phyloP scores from a whole-genome alignment of 2,329 filamentous ascomycete species.

The Colletotrichum somersetense region DNA sequence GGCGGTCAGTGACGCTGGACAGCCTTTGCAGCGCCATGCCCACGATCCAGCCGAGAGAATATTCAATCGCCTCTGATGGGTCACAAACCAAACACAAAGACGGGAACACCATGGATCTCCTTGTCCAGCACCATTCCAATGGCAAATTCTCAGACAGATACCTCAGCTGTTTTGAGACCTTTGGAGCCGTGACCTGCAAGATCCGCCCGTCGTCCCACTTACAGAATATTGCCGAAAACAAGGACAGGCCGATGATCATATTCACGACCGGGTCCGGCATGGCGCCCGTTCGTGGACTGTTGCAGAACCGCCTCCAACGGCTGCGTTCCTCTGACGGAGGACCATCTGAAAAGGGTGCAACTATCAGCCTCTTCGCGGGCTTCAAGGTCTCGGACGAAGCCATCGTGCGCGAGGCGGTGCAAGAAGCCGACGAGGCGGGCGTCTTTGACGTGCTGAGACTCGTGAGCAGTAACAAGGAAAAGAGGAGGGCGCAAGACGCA shows the following conservation, averaged over 20 bases:
- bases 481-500: constrained; percentile 35
- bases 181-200: constrained; percentile 36
- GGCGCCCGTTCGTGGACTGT: constrained; percentile 32
- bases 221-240: constrained; percentile 21
- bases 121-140: constrained; percentile 31
- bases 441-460: constrained; percentile 27
- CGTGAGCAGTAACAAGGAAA: constrained; percentile 31
- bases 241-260: constrained; percentile 29
- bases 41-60: constrained; percentile 34
- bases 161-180: constrained; percentile 26
- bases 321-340: neutral
- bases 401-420: constrained; percentile 35
- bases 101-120: constrained; percentile 26
- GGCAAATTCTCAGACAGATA: constrained; percentile 35
- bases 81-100: constrained; percentile 8
- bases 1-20: constrained; percentile 18
- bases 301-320: constrained; percentile 26
- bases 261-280: constrained; percentile 40
- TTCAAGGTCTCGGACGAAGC: constrained; percentile 35
- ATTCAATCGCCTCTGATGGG: constrained; percentile 35
- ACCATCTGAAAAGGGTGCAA: neutral
- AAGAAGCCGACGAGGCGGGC: constrained; percentile 32
- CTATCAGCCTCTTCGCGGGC: constrained; percentile 39
- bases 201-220: constrained; percentile 32
- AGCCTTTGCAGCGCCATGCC: constrained; percentile 29